Percentiles rank a stretch among this genome's conserved stretches.
Evolutionary conservation across 2,329 filamentous ascomycete species (phyloP).

Genomic region (Xylariaceae sp.): DNA sequence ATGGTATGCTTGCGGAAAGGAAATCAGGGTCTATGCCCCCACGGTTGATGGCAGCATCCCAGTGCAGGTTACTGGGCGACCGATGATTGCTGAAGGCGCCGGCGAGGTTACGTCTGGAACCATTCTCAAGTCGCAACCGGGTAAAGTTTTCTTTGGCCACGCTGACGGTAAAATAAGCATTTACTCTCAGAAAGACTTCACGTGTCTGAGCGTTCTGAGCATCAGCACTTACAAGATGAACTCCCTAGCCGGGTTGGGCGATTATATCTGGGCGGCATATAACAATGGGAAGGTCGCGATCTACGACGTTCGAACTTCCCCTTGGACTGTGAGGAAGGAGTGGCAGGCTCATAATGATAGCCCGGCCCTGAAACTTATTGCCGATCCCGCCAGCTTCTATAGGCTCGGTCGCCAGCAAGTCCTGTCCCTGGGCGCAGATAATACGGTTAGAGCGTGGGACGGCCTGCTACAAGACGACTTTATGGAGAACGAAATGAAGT

Average conservation of each 20-base stretch:
- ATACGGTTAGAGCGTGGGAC: constrained; percentile 81
- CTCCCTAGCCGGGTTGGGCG: constrained; percentile 72
- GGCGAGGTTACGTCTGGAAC: constrained; percentile 87
- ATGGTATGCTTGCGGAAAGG: constrained; percentile 84
- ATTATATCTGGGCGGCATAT: constrained; percentile 86
- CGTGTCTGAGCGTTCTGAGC: constrained; percentile 73
- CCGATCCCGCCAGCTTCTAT: constrained; percentile 79
- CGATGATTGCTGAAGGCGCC: constrained; percentile 64
- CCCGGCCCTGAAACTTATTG: constrained; percentile 69
- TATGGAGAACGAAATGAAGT: constrained; percentile 87
- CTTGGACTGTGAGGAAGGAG: constrained; percentile 89
- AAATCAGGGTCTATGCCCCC: constrained; percentile 78
- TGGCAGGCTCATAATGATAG: constrained; percentile 81
- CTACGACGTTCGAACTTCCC: constrained; percentile 76
- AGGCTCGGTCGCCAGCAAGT: constrained; percentile 79
- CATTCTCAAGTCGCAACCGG: constrained; percentile 65
- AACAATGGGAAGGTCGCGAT: constrained; percentile 92
- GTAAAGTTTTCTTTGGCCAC: constrained; percentile 84
- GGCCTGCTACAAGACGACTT: constrained; percentile 90
- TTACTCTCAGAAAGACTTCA: constrained; percentile 74
- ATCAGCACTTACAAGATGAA: constrained; percentile 96
- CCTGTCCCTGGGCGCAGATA: constrained; percentile 81
- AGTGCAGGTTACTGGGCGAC: constrained; percentile 69
- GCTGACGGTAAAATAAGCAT: constrained; percentile 89
- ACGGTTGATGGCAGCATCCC: constrained; percentile 60